Conservation (phyloP, 2,329 filamentous ascomycete genomes). For the Fusarium multiceps region DNA sequence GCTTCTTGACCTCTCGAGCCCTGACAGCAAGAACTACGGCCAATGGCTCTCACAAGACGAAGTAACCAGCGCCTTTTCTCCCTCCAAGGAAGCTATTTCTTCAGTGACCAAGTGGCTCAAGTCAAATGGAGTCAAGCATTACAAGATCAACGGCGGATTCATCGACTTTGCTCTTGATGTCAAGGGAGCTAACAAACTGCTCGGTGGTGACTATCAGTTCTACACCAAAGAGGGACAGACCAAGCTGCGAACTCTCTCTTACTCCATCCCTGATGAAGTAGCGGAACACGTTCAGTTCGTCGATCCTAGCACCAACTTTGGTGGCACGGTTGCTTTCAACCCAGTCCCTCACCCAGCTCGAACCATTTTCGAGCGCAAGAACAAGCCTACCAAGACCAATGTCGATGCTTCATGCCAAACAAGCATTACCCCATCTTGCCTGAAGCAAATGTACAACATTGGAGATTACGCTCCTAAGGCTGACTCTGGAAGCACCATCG, state of each 20-base stretch:
- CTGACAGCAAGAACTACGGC: constrained; percentile 27
- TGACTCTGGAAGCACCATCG: constrained; percentile 25
- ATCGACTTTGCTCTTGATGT: constrained; percentile 32
- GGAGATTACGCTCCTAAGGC: constrained; percentile 22
- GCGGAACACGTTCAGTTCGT: constrained; percentile 24
- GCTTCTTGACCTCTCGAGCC: constrained; percentile 29
- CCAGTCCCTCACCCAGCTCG: constrained; percentile 18
- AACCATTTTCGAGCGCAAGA: constrained; percentile 4
- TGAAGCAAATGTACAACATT: constrained; percentile 36
- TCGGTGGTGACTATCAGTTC: constrained; percentile 24
- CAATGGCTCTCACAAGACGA: constrained; percentile 28
- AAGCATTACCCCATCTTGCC: constrained; percentile 27
- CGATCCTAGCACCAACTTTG: constrained; percentile 33
- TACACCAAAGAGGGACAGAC: constrained; percentile 28
- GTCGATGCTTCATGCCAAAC: constrained; percentile 33
- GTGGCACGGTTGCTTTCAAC: constrained; percentile 24
- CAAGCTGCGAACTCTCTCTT: constrained; percentile 27
- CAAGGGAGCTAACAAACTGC: constrained; percentile 5
- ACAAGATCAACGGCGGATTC: constrained; percentile 25
- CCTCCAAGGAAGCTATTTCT: constrained; percentile 14
- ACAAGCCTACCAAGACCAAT: constrained; percentile 12
- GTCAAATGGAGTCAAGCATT: constrained; percentile 27
- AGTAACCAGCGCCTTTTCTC: background rate
- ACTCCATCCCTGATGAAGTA: constrained; percentile 20
- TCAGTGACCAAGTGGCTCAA: constrained; percentile 32